These are phyloP conservation scores for Prunella vulgaris DNA, from an alignment of 257 asterid genomes.

Conservation along the genomic window DNA sequence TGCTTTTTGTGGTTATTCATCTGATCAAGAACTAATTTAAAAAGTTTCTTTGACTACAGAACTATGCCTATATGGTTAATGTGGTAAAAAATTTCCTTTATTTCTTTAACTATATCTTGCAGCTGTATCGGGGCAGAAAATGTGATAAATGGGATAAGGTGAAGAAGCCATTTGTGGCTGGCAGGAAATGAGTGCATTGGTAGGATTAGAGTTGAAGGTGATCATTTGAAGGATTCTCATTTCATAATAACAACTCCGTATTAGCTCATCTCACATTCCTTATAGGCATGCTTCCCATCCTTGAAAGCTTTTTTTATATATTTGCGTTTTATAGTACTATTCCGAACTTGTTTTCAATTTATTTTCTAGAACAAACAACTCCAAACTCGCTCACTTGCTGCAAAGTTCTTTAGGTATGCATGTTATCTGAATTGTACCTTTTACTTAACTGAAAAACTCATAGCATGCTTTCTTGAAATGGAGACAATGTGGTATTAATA, in stretches of 20 bases:
- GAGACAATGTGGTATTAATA: too few species aligned
- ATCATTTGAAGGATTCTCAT: constrained; percentile 87
- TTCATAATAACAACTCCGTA: constrained; percentile 84
- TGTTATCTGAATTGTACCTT: too few species aligned
- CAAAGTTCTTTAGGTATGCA: constrained; percentile 90
- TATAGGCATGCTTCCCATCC: too few species aligned
- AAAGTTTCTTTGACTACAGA: too few species aligned
- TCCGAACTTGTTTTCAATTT: too few species aligned
- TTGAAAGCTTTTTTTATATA: too few species aligned
- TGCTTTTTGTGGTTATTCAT: not conserved
- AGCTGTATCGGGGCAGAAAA: constrained; percentile 74
- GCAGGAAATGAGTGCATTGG: constrained; percentile 99
- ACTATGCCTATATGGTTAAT: too few species aligned
- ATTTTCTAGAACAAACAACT: constrained; percentile 25
- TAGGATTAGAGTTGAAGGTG: constrained; percentile 81
- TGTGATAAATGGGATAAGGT: constrained; percentile 32
- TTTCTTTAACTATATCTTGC: constrained; percentile 28
- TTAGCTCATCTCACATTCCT: constrained; percentile 51
- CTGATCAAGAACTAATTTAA: constrained; percentile 3
- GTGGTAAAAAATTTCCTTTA: too few species aligned
- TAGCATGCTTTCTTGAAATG: too few species aligned
- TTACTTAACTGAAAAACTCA: too few species aligned
- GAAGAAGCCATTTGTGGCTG: not conserved
- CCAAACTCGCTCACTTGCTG: constrained; percentile 99
- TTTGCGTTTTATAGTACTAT: too few species aligned